Conservation (phyloP, 73 alveolate genomes). For the Paramecium sonneborni region DNA sequence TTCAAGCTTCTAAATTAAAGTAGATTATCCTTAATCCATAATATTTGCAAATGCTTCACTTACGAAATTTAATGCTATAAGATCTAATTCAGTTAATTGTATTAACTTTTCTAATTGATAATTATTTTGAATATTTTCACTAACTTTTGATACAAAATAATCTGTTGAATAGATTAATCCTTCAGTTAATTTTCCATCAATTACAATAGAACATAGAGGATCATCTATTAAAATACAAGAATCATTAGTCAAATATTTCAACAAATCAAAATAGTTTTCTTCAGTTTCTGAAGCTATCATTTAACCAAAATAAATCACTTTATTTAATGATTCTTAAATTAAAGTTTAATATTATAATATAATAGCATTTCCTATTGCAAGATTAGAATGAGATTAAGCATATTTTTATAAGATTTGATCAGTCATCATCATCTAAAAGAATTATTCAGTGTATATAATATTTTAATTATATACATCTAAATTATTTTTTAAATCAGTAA, state of each 20-base stretch:
- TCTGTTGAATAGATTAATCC: not conserved
- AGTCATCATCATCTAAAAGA: not conserved
- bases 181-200: slow-evolving; percentile 19
- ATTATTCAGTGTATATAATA: slow-evolving; percentile 2
- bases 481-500: not conserved
- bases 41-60: not conserved
- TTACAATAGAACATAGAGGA: not conserved
- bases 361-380: not conserved
- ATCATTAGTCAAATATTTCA: not conserved
- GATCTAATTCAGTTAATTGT: not conserved
- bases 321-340: not conserved
- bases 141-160: not conserved
- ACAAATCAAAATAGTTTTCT: not conserved
- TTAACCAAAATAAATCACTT: not conserved
- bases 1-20: not conserved
- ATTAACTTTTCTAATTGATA: not conserved
- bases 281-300: not conserved
- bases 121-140: not conserved
- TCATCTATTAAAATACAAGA: not conserved
- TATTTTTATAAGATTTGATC: not conserved
- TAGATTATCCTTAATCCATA: not conserved
- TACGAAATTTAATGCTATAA: not conserved
- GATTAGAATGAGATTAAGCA: not conserved
- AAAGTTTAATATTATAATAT: not conserved
- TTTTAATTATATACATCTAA: not conserved